phyloP scores from a whole-genome alignment of 352 stramenopile species.

The Phytophthora constricta region DNA sequence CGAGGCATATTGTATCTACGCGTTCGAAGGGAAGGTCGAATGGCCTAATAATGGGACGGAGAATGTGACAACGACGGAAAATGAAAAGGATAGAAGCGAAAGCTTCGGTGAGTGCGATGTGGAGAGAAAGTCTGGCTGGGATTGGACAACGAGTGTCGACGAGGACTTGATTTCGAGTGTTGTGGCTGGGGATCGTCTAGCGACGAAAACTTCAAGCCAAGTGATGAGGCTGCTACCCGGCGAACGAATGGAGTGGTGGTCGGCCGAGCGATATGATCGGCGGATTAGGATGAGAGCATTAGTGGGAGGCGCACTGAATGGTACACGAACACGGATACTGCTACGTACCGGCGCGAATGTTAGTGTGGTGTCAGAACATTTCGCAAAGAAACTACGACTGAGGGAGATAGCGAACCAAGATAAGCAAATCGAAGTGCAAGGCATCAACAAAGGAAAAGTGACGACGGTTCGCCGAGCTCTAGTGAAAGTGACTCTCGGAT shows the following conservation, averaged over 20 bases:
- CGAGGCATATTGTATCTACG: conserved; percentile 3
- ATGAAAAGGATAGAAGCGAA: neutral
- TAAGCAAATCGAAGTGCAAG: neutral
- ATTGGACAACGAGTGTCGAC: no score
- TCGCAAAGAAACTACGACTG: neutral
- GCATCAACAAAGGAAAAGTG: neutral
- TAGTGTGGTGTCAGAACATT: neutral
- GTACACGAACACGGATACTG: neutral
- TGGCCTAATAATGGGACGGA: neutral
- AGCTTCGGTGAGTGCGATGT: neutral
- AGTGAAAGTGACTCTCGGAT: neutral
- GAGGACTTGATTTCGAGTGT: no score
- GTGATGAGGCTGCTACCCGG: neutral
- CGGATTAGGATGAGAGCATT: conserved; percentile 2
- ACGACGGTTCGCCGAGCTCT: neutral
- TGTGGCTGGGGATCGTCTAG: no score
- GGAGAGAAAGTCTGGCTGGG: no score
- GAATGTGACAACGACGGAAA: neutral
- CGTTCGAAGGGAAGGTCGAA: neutral
- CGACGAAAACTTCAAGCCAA: no score
- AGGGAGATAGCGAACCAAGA: neutral
- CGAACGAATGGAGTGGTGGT: conserved; percentile 1
- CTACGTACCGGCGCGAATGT: conserved; percentile 4
- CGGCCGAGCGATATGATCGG: neutral
- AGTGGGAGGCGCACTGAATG: neutral